Base-by-base conservation (phyloP, 1,139 yeast genomes). In the Hemisphaericaspora xylofermentans region DNA sequence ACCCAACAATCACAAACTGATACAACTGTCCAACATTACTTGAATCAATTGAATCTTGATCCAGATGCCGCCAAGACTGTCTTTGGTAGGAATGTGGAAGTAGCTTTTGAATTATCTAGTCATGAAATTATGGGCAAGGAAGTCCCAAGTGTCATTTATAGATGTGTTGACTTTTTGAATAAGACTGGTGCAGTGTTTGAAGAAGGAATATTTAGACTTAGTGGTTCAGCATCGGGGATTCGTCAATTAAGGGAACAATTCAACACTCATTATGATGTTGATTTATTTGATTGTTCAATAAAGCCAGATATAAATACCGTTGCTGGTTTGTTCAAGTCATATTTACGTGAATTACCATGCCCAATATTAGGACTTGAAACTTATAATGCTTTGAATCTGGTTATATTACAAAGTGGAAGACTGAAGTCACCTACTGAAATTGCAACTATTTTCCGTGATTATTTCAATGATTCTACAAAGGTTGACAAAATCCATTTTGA, bases 161-260 rank as follows among this genome's bases (percentile, higher is more conserved):
- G 96, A 45, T 88, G 96, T 55, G 60, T 93, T 34, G 88, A 82
- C 45, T 85, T 76, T 51, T 68, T 93, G 38, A 74, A 77, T 41
- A 74, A 71, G 36, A 76, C 83, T 17, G 82, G 86, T 9, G 96
- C 95, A 0, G 70, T 85, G 15, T 78, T 78, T 48, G 95, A 88
- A 60, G 96, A 91, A 57, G 98, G 98, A 3, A 78, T 93, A 2
- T 93, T 93, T 66, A 72, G 98, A 48, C 68, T 91, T 43, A 88
- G 94, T 61, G 98, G 98, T 2, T 86, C 96, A 26, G 87, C 93
- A 41, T 77, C 91, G 0, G 74, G 84, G 36, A 88, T 93, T 19
- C 77, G 87, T 43, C 77, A 74, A 31, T 71, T 93, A 36, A 88
- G 86, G 53, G 88, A 82, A 32, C 71, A 69, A 37, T 93, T 89